Percentiles rank a stretch among this genome's conserved stretches.
phyloP scores from a whole-genome alignment of 2,329 filamentous ascomycete genomes.

The Alternaria hordeiaustralica region DNA sequence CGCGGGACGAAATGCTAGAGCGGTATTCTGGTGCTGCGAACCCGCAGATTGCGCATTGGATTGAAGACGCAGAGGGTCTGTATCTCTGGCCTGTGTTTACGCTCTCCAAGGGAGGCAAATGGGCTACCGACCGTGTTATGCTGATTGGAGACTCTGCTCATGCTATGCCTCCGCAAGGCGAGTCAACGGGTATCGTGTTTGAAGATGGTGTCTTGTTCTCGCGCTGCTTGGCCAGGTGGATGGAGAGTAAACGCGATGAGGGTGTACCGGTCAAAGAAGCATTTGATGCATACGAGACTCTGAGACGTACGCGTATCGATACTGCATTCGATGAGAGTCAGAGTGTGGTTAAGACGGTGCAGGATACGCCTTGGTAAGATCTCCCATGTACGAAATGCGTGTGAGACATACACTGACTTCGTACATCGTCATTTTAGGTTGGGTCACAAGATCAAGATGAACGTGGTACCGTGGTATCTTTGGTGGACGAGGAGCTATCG shows the following conservation, averaged over 20 bases:
- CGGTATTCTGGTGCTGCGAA: constrained; percentile 51
- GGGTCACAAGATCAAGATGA: constrained; percentile 54
- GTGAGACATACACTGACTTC: neutral
- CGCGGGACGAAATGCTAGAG: constrained; percentile 50
- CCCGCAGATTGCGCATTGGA: constrained; percentile 46
- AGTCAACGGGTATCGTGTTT: constrained; percentile 60
- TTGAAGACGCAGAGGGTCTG: constrained; percentile 52
- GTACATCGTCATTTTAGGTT: constrained; percentile 23
- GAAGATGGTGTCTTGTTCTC: constrained; percentile 60
- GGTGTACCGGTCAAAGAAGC: constrained; percentile 51
- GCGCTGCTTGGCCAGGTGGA: constrained; percentile 52
- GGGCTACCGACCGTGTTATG: constrained; percentile 54
- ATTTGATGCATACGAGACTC: constrained; percentile 56
- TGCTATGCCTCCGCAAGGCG: constrained; percentile 60
- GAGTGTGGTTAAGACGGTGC: constrained; percentile 54
- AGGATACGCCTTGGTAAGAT: constrained; percentile 49
- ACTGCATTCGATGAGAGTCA: constrained; percentile 55
- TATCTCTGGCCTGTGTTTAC: constrained; percentile 57
- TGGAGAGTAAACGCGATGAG: constrained; percentile 43
- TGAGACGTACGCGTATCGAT: constrained; percentile 54
- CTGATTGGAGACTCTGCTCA: constrained; percentile 56
- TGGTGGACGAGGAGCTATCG: constrained; percentile 52
- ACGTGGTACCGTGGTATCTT: constrained; percentile 55
- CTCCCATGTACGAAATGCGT: neutral
- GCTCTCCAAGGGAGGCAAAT: constrained; percentile 52